Conservation (phyloP, 306 rosid genomes). For the Prunus mongolica region DNA sequence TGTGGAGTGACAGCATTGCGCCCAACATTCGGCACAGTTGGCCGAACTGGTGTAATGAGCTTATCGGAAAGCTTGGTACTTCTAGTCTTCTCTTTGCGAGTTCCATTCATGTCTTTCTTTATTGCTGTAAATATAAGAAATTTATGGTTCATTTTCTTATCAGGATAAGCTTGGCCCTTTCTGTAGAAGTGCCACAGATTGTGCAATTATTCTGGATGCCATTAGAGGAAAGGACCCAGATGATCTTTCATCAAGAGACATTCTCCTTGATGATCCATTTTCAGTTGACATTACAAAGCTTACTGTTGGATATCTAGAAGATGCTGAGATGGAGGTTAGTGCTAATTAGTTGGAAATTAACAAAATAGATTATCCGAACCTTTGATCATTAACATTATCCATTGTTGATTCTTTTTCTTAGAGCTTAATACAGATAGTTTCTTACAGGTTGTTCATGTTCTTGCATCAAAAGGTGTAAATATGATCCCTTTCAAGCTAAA, state of each 20-base stretch:
- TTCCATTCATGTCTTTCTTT: neutral
- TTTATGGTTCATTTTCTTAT: slow-evolving; percentile 24
- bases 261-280: slow-evolving; percentile 64
- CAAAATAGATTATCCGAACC: neutral
- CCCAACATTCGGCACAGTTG: slow-evolving; percentile 74
- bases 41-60: slow-evolving; percentile 86
- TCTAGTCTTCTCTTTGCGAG: neutral
- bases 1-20: slow-evolving; percentile 85
- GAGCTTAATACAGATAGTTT: neutral
- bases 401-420: neutral
- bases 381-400: neutral
- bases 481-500: slow-evolving; percentile 71
- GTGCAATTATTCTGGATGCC: slow-evolving; percentile 61
- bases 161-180: slow-evolving; percentile 93
- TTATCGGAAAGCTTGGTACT: slow-evolving; percentile 81
- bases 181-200: slow-evolving; percentile 81
- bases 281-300: slow-evolving; percentile 55
- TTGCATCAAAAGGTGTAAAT: slow-evolving; percentile 57
- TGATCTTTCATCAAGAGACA: slow-evolving; percentile 68
- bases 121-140: slow-evolving; percentile 1
- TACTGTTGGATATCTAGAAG: slow-evolving; percentile 77
- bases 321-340: slow-evolving; percentile 75
- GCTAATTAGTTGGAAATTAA: slow-evolving; percentile 8
- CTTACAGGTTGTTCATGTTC: slow-evolving; percentile 56
- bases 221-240: slow-evolving; percentile 75